These are phyloP conservation scores for Suillus fuscotomentosus DNA, from an alignment of 768 basidiomycete genomes.

Conservation along the genomic window DNA sequence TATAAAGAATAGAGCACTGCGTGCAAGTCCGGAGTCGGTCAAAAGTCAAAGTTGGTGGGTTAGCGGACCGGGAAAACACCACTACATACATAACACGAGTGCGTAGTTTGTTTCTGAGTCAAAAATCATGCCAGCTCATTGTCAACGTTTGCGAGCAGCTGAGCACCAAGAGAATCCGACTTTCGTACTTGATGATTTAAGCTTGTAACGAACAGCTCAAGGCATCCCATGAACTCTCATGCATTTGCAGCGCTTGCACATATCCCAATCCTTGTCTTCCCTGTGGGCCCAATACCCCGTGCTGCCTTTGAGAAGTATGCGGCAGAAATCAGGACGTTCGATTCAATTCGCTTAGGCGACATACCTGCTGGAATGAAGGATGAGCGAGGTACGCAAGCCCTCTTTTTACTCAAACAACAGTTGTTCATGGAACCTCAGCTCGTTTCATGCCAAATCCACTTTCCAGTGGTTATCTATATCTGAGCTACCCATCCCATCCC, in stretches of 20 bases:
- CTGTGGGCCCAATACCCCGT: slow-evolving; percentile 73
- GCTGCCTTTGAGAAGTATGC: slow-evolving; percentile 74
- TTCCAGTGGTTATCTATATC: slow-evolving; percentile 78
- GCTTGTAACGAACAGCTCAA: slow-evolving; percentile 1
- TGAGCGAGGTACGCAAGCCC: slow-evolving; percentile 57
- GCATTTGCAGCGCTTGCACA: slow-evolving; percentile 84
- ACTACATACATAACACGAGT: slow-evolving; percentile 1
- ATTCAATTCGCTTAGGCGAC: slow-evolving; percentile 74
- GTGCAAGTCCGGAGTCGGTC: slow-evolving; percentile 8
- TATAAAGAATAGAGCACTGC: background rate
- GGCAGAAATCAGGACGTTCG: slow-evolving; percentile 69
- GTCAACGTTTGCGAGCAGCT: background rate
- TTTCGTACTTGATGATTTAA: background rate
- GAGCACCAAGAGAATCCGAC: background rate
- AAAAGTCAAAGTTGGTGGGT: slow-evolving; percentile 12
- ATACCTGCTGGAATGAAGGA: slow-evolving; percentile 79
- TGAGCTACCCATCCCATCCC: slow-evolving; percentile 76
- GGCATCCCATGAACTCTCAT: slow-evolving; percentile 57
- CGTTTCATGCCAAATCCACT: slow-evolving; percentile 80
- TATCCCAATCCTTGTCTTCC: slow-evolving; percentile 80
- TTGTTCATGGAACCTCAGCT: slow-evolving; percentile 39
- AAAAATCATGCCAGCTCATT: slow-evolving; percentile 2
- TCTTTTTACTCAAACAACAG: background rate
- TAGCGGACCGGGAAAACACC: background rate
- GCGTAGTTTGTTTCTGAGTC: background rate